phyloP scores from a whole-genome alignment of 768 basidiomycete genomes.

The Trametes gibbosa region DNA sequence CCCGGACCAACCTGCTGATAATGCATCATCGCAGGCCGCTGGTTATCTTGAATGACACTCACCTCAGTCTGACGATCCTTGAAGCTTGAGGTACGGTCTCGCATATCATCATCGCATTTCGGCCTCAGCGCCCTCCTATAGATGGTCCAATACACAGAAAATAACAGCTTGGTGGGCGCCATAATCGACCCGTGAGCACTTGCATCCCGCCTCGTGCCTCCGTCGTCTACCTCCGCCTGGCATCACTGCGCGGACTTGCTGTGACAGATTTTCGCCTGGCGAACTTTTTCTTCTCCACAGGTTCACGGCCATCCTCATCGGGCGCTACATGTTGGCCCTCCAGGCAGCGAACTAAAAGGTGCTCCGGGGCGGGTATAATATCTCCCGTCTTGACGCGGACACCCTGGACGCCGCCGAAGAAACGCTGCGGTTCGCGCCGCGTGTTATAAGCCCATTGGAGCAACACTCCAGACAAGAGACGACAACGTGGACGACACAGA shows the following conservation, averaged over 20 bases:
- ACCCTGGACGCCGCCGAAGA: neutral
- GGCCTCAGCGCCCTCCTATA: neutral
- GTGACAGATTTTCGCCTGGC: too few relatives aligned
- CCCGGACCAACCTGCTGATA: neutral
- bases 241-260: too few relatives aligned
- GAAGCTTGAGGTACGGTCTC: neutral
- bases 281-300: neutral
- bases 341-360: neutral
- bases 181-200: neutral
- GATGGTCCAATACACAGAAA: neutral
- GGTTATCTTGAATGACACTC: neutral
- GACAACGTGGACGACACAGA: too few relatives aligned
- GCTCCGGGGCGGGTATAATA: neutral
- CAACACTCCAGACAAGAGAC: neutral
- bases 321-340: neutral
- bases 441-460: neutral
- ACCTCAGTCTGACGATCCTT: neutral
- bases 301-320: neutral
- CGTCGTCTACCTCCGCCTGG: too few relatives aligned
- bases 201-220: too few relatives aligned
- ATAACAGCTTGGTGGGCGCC: neutral
- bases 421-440: neutral
- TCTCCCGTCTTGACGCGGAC: neutral
- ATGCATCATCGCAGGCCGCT: neutral
- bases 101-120: neutral